Evolutionary conservation across 805 yeast genomes (phyloP), one percentile per base, ranked within the genome.

Genomic region (Wickerhamomyces rabaulensis): DNA sequence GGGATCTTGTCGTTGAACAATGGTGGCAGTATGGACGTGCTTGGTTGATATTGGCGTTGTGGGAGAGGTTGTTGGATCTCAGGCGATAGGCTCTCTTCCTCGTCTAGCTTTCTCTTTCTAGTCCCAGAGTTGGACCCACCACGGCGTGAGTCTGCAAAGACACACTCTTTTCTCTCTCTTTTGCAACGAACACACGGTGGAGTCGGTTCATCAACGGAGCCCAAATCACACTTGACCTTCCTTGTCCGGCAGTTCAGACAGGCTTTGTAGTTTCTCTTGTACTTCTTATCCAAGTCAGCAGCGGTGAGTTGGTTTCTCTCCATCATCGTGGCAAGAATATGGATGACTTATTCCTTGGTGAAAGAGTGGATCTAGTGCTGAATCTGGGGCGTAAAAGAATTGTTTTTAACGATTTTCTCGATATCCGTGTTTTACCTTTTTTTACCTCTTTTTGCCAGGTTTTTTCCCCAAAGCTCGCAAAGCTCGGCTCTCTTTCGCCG

Each of bases 161-260:
- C 81, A 65, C 98, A 91, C 54, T 84, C 89, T 53, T 78, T 79
- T 15, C 95, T 71, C 60, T 91, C 97, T 39, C 97, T 73, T 50
- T 76, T 74, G 58, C 98, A 91, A 42, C 97, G 68, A 2, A 79
- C 82, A 71, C 98, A 91, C 4, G 95, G 94, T 3, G 95, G 94
- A 5, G 79, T 80, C 0, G 95, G 95, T 50, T 75, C 74, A 42
- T 80, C 84, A 8, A 81, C 78, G 9, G 82, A 79, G 2, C 96
- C 96, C 53, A 91, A 67, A 60, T 89, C 95, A 68, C 98, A 91
- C 57, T 81, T 82, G 39, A 88, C 87, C 58, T 91, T 92, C 38
- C 95, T 75, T 7, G 81, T 78, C 16, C 97, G 76, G 62, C 98
- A 91, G 65, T 82, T 87, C 42, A 87, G 65, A 58, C 98, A 91